These are phyloP conservation scores for Eremochloa ophiuroides DNA, from an alignment of 176 grass and related monocot genomes.

Conservation along the genomic window DNA sequence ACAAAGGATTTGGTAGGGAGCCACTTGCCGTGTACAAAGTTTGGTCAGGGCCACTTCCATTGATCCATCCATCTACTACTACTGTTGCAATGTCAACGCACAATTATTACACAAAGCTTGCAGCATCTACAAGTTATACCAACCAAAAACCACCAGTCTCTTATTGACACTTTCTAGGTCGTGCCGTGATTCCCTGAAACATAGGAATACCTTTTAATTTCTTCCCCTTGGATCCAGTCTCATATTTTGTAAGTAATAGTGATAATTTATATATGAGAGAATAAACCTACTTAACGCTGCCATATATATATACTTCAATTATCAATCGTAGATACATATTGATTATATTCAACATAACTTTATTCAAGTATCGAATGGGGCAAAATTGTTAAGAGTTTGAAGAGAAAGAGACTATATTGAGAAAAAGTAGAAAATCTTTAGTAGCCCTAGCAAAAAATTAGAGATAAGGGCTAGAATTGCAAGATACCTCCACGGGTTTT, in stretches of 20 bases:
- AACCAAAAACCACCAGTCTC: neutral
- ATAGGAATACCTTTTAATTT: neutral
- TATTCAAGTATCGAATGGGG: neutral
- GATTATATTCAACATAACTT: too few species aligned
- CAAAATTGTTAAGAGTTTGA: neutral
- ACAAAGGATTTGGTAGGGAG: conserved; percentile 7
- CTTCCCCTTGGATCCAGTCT: too few species aligned
- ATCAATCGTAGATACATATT: too few species aligned
- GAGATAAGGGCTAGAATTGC: neutral
- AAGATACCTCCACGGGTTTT: too few species aligned
- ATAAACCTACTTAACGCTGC: neutral
- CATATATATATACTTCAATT: neutral
- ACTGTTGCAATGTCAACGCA: neutral
- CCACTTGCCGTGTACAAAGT: conserved; percentile 1
- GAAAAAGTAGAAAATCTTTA: neutral
- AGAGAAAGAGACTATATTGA: neutral
- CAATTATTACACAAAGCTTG: conserved; percentile 12
- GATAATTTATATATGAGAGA: neutral
- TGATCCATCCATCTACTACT: neutral
- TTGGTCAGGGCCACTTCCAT: conserved; percentile 13
- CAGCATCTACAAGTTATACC: conserved; percentile 25
- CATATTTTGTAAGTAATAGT: neutral
- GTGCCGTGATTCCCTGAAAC: neutral
- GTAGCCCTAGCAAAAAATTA: neutral
- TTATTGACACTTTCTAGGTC: neutral